Base-by-base conservation (phyloP, 1,284 basidiomycete genomes). In the Veloboletus limbatus region DNA sequence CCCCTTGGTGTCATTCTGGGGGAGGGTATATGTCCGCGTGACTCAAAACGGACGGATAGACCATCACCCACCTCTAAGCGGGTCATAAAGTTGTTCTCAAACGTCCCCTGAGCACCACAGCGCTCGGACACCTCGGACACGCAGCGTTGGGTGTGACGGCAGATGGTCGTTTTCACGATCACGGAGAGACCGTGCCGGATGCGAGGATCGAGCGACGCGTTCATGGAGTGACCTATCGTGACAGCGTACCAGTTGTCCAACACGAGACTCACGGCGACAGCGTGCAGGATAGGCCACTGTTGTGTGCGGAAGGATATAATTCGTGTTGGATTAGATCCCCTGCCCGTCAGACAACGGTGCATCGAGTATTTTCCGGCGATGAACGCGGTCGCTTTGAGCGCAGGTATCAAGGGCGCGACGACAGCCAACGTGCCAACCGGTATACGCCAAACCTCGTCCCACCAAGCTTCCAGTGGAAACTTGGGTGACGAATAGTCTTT, bases 231-330 rank as follows among this genome's bases (percentile, higher is more conserved):
- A 36, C 62, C 54, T 4, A 73, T 56, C 2, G 60, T 65, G 4
- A 54, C 43, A n/a, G 71, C 67, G 36, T 68, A 76, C 74, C 75
- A 78, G 39, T 65, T 72, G 21, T 63, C 67, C 59, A 78, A 59
- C 22, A 79, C 73, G 56, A 71, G 66, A 16, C 68, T 70, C 13
- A 71, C 69, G 2, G 78, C 73, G 6, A 70, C 67, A 2, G 73
- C 70, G 32, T 77, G 69, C 17, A 72, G 57, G 18, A 80, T 63
- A 5, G 78, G 76, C 67, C 71, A 73, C 44, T 79, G 76, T 52
- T 80, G 78, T 0, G 78, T 80, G n/a, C 78, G 70, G 63, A 80
- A 79, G 7, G 71, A 62, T 40, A 79, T 70, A 56, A 80, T 77
- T 1, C 76, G 75, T 4, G 69, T 57, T 11, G 68, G 70, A 14